These are phyloP conservation scores for Diphasiastrum complanatum DNA, from an alignment of 83 land plant species.

Conservation along the genomic window DNA sequence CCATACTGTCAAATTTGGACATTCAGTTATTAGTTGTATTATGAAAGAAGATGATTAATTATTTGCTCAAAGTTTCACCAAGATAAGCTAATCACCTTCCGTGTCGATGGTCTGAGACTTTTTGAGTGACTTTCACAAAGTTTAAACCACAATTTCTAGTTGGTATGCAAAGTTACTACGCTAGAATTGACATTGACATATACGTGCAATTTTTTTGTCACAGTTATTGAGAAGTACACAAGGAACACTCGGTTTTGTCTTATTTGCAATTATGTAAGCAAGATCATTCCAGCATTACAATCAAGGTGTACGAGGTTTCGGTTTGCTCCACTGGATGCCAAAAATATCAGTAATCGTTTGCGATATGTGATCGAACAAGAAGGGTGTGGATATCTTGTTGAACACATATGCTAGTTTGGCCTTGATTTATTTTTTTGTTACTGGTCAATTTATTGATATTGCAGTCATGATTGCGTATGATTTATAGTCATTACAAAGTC, in stretches of 20 bases:
- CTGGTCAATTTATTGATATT: too few species aligned
- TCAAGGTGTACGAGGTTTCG: conserved; percentile 95
- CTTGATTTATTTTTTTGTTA: too few species aligned
- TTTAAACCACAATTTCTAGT: too few species aligned
- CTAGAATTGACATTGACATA: too few species aligned
- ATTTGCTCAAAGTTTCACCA: background rate
- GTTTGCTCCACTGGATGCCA: conserved; percentile 81
- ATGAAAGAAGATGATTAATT: background rate
- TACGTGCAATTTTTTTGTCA: too few species aligned
- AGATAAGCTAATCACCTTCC: background rate
- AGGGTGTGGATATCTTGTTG: too few species aligned
- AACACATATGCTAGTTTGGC: too few species aligned
- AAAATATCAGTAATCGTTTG: conserved; percentile 65
- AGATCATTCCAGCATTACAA: conserved; percentile 95
- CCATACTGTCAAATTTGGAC: conserved; percentile 7
- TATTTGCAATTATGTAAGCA: conserved; percentile 94
- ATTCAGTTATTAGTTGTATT: background rate
- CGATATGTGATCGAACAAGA: conserved; percentile 69
- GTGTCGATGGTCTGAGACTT: too few species aligned
- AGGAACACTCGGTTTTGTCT: conserved; percentile 88
- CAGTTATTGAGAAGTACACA: conserved; percentile 97
- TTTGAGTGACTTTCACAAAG: too few species aligned
- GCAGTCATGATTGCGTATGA: too few species aligned
- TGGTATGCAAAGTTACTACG: too few species aligned
- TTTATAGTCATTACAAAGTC: too few species aligned